Percentiles rank a stretch among this genome's conserved stretches.
These are phyloP conservation scores for Asterionellopsis glacialis DNA, from an alignment of 108 stramenopile genomes.

Conservation along the genomic window DNA sequence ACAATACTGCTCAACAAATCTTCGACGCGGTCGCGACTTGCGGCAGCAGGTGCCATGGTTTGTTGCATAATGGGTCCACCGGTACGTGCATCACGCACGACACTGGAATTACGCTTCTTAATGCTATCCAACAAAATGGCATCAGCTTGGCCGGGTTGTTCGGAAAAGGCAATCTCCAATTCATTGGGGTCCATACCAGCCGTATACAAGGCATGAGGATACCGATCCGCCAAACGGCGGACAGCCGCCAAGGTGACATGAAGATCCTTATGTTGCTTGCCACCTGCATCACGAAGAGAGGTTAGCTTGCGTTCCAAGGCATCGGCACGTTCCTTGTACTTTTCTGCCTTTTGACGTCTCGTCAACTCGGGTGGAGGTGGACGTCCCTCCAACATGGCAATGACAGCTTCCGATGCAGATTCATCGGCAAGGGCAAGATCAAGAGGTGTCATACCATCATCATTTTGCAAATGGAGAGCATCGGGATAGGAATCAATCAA, in stretches of 20 bases:
- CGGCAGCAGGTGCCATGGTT: constrained; percentile 20
- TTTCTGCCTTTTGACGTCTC: constrained; percentile 75
- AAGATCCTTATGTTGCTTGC: constrained; percentile 58
- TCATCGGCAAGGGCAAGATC: constrained; percentile 77
- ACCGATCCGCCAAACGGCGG: constrained; percentile 78
- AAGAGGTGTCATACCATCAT: constrained; percentile 89
- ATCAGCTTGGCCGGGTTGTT: constrained; percentile 43
- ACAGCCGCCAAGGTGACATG: constrained; percentile 75
- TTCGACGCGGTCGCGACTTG: constrained; percentile 75
- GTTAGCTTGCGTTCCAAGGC: constrained; percentile 67
- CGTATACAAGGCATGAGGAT: constrained; percentile 80
- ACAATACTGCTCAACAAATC: constrained; percentile 78
- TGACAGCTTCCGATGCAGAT: constrained; percentile 60
- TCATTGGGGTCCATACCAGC: constrained; percentile 89
- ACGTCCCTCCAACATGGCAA: constrained; percentile 82
- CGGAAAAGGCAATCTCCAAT: constrained; percentile 80
- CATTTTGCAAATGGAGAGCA: constrained; percentile 82
- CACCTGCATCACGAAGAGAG: constrained; percentile 46
- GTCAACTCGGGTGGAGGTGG: constrained; percentile 81
- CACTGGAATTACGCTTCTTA: constrained; percentile 35
- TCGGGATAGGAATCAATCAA: constrained; percentile 84
- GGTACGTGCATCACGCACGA: constrained; percentile 23
- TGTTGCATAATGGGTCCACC: constrained; percentile 8
- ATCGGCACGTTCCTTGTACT: constrained; percentile 69
- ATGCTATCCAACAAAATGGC: constrained; percentile 70